Percentiles rank a stretch among this genome's conserved stretches.
Evolutionary conservation across 352 stramenopile species (phyloP).

Genomic region (Pythium rhizo-oryzae): DNA sequence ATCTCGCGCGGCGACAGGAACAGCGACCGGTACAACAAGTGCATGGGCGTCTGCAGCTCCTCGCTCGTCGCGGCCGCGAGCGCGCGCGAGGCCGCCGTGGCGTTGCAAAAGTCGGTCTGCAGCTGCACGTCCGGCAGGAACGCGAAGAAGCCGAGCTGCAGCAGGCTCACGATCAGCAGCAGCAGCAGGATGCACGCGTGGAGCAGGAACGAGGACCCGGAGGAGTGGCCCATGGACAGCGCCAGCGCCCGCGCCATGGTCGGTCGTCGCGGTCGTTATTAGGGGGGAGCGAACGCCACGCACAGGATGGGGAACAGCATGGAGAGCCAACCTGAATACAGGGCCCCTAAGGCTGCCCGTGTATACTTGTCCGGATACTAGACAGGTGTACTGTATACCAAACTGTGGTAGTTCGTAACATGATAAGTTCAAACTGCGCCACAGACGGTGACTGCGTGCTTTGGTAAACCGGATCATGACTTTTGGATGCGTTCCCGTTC

Average conservation of each 20-base stretch:
- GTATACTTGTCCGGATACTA: too few relatives aligned
- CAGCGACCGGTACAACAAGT: conserved; percentile 77
- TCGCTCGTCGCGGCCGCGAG: conserved; percentile 44
- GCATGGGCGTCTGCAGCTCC: conserved; percentile 63
- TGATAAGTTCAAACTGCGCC: too few relatives aligned
- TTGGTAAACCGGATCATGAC: too few relatives aligned
- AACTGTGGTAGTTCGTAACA: too few relatives aligned
- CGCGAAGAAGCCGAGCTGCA: conserved; percentile 78
- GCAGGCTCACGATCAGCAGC: conserved; percentile 67
- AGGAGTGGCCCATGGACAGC: conserved; percentile 46
- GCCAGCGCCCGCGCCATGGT: conserved; percentile 2
- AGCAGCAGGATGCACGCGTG: conserved; percentile 72
- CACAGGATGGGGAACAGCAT: too few relatives aligned
- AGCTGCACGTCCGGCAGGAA: conserved; percentile 69
- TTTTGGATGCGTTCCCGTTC: too few relatives aligned
- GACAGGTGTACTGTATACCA: too few relatives aligned
- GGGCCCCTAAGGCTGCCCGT: too few relatives aligned
- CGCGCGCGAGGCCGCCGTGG: conserved; percentile 43
- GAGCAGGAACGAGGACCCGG: conserved; percentile 62
- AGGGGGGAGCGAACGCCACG: too few relatives aligned
- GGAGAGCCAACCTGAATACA: too few relatives aligned
- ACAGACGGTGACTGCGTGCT: too few relatives aligned
- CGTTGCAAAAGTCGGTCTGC: conserved; percentile 66
- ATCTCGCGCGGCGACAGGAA: conserved; percentile 70
- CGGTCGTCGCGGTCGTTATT: too few relatives aligned